Conservation (phyloP, 495 filamentous ascomycete species). For the Lophium mytilinum region DNA sequence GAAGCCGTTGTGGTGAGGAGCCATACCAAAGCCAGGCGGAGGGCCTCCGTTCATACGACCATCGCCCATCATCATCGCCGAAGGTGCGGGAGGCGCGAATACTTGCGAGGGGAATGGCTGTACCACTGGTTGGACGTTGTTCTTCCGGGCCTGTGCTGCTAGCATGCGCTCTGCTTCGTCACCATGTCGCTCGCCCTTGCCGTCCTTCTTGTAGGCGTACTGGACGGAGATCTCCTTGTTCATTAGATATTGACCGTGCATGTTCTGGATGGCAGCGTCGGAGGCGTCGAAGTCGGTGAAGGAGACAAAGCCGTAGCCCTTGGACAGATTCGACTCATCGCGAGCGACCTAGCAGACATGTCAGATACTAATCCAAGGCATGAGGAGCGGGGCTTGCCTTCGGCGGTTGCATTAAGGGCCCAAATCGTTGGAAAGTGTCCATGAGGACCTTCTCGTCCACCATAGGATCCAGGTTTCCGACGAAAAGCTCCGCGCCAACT, state of each 20-base stretch:
- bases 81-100: slow-evolving; percentile 36
- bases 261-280: slow-evolving; percentile 81
- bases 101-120: slow-evolving; percentile 49
- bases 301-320: slow-evolving; percentile 95
- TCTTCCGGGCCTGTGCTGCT: slow-evolving; percentile 84
- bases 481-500: slow-evolving; percentile 83
- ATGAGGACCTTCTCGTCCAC: slow-evolving; percentile 95
- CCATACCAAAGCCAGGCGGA: slow-evolving; percentile 21
- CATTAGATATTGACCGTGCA: slow-evolving; percentile 96
- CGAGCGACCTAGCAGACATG: slow-evolving; percentile 65
- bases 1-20: slow-evolving; percentile 36
- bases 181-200: slow-evolving; percentile 92
- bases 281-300: slow-evolving; percentile 92
- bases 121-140: slow-evolving; percentile 73
- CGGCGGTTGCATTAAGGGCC: slow-evolving; percentile 69
- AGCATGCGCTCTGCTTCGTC: slow-evolving; percentile 90
- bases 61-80: slow-evolving; percentile 51
- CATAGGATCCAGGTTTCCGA: slow-evolving; percentile 91
- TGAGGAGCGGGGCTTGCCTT: slow-evolving; percentile 46
- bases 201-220: slow-evolving; percentile 99
- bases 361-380: no score
- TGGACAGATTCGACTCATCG: slow-evolving; percentile 82
- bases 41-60: slow-evolving; percentile 33
- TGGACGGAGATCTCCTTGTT: slow-evolving; percentile 94
- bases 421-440: slow-evolving; percentile 94